Evolutionary conservation across 1,139 yeast species (phyloP).

Genomic region (Pichiaceae sp.): DNA sequence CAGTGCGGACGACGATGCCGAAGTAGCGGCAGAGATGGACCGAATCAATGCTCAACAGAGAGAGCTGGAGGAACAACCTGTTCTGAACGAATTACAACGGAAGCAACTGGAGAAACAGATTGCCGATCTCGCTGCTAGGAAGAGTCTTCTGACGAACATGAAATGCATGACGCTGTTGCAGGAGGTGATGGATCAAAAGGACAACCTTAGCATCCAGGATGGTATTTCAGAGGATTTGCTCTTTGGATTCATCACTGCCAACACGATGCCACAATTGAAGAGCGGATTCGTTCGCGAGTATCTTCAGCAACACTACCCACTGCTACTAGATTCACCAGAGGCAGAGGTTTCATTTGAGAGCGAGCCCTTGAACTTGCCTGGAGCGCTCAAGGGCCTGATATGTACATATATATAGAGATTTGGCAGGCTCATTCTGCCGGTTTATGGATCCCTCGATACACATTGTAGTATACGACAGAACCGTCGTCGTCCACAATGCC

Average conservation of each 20-base stretch:
- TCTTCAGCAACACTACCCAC: slow-evolving; percentile 25
- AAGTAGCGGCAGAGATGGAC: slow-evolving; percentile 19
- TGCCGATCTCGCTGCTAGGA: slow-evolving; percentile 30
- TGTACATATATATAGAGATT: background rate
- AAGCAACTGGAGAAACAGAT: slow-evolving; percentile 36
- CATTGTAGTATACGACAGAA: slow-evolving; percentile 58
- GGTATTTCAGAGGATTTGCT: slow-evolving; percentile 30
- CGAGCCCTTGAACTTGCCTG: background rate
- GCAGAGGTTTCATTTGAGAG: slow-evolving; percentile 1
- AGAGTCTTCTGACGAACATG: slow-evolving; percentile 45
- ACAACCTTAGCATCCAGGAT: slow-evolving; percentile 9
- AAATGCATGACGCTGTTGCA: slow-evolving; percentile 34
- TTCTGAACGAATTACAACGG: slow-evolving; percentile 45
- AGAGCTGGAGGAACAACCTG: slow-evolving; percentile 29
- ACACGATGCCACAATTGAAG: slow-evolving; percentile 29
- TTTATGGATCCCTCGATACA: slow-evolving; percentile 52
- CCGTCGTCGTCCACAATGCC: slow-evolving; percentile 58
- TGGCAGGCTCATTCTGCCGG: slow-evolving; percentile 30
- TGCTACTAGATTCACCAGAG: slow-evolving; percentile 10
- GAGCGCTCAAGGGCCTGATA: background rate
- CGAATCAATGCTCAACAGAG: slow-evolving; percentile 21
- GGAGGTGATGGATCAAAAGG: slow-evolving; percentile 8
- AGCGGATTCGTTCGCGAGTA: slow-evolving; percentile 34
- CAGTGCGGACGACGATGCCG: slow-evolving; percentile 24
- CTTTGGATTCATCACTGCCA: slow-evolving; percentile 33